Evolutionary conservation across 2,329 filamentous ascomycete genomes (phyloP).

Genomic region (Talaromyces sp.): DNA sequence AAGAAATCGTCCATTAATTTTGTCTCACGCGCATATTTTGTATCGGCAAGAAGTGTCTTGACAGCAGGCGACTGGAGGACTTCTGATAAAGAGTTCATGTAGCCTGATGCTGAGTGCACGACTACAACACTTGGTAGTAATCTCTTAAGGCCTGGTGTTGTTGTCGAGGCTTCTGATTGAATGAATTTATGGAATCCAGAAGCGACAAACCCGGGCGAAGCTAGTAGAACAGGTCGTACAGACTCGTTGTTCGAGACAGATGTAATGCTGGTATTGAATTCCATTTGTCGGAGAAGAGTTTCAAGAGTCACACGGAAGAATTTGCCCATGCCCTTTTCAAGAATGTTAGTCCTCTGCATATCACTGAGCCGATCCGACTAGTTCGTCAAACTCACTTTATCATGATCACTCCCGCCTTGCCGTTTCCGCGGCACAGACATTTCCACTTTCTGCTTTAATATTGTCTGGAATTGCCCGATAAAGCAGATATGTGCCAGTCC

Average conservation of each 20-base stretch:
- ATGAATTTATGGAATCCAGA: conserved; percentile 77
- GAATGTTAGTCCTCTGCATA: not conserved
- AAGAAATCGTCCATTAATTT: conserved; percentile 83
- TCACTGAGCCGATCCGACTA: not conserved
- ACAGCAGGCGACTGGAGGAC: conserved; percentile 82
- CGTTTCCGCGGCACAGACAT: conserved; percentile 52
- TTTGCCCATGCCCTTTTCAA: conserved; percentile 62
- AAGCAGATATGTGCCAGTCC: conserved; percentile 56
- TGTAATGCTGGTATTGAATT: conserved; percentile 59
- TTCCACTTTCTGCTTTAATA: conserved; percentile 53
- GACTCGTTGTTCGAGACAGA: conserved; percentile 40
- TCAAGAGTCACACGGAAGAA: conserved; percentile 80
- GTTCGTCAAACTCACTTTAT: conserved; percentile 42
- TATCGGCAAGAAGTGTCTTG: conserved; percentile 74
- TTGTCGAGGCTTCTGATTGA: conserved; percentile 61
- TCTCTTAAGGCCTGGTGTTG: conserved; percentile 67
- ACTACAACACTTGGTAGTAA: conserved; percentile 64
- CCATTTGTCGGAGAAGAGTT: conserved; percentile 75
- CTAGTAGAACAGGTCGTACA: conserved; percentile 71
- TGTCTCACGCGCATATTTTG: conserved; percentile 84
- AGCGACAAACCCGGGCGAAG: conserved; percentile 87
- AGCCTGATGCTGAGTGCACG: conserved; percentile 81
- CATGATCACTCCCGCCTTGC: conserved; percentile 51
- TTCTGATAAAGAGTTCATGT: conserved; percentile 85
- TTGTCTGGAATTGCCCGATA: conserved; percentile 53